Conservation (phyloP, 176 grass and related monocot genomes). For the Eleusine coracana region DNA sequence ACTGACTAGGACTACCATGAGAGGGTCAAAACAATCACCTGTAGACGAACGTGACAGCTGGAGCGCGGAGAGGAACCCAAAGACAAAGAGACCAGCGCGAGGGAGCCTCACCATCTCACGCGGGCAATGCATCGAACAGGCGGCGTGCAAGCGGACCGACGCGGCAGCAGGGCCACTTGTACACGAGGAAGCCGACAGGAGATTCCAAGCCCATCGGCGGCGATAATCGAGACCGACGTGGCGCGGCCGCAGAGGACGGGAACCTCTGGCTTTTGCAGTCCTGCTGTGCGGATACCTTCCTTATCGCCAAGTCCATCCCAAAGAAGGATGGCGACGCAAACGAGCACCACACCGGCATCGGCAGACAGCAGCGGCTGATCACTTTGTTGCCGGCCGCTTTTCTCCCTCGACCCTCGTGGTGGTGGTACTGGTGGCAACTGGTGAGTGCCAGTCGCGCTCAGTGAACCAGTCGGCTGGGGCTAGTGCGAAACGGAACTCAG, state of each 20-base stretch:
- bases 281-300: conserved; percentile 35
- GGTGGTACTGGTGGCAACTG: background rate
- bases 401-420: background rate
- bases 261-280: conserved; percentile 29
- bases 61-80: conserved; percentile 14
- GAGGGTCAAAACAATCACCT: conserved; percentile 13
- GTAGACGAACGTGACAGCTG: conserved; percentile 21
- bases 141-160: background rate
- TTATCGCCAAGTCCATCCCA: conserved; percentile 44
- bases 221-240: background rate
- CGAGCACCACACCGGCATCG: conserved; percentile 1
- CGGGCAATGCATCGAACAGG: conserved; percentile 38
- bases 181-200: conserved; percentile 18
- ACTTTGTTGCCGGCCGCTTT: conserved; percentile 25
- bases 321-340: conserved; percentile 29
- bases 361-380: background rate
- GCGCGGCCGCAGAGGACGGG: background rate
- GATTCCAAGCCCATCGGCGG: conserved; percentile 41
- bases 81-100: background rate
- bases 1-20: background rate
- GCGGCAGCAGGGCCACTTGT: background rate
- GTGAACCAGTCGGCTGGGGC: background rate
- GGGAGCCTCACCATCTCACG: conserved; percentile 36
- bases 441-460: background rate
- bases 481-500: too few relatives aligned